phyloP scores from a whole-genome alignment of 1,139 yeast genomes.

The Taiozyma onychis region DNA sequence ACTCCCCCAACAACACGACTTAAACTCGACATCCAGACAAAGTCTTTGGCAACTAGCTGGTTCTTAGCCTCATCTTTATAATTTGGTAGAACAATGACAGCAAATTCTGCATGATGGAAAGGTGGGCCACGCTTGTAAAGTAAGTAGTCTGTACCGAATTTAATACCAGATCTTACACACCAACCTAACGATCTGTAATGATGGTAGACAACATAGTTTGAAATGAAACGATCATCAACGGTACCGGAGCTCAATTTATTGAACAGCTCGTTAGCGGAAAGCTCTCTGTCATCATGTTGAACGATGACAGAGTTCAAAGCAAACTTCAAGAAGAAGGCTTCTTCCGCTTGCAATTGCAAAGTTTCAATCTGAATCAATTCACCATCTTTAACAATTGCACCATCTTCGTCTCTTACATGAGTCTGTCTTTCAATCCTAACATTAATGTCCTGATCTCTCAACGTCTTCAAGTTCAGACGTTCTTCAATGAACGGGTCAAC shows the following conservation, averaged over 20 bases:
- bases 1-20: conserved; percentile 87
- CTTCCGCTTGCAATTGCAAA: conserved; percentile 71
- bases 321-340: conserved; percentile 59
- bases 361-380: conserved; percentile 48
- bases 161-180: conserved; percentile 91
- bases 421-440: conserved; percentile 23
- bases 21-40: conserved; percentile 62
- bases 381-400: conserved; percentile 33
- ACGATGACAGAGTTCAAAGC: conserved; percentile 32
- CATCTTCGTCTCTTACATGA: conserved; percentile 37
- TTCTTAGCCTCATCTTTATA: conserved; percentile 27
- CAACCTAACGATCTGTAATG: conserved; percentile 87
- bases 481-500: conserved; percentile 30
- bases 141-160: conserved; percentile 81
- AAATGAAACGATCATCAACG: conserved; percentile 38
- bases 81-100: conserved; percentile 46
- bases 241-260: conserved; percentile 22
- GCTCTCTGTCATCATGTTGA: not conserved
- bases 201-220: conserved; percentile 72
- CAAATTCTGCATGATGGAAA: conserved; percentile 88
- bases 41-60: conserved; percentile 29
- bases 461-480: conserved; percentile 24
- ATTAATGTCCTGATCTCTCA: conserved; percentile 29
- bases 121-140: conserved; percentile 92
- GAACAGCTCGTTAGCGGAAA: conserved; percentile 29